A percentile compares a stretch with the other conserved stretches of the same genome.
Conservation (phyloP, 1,139 yeast genomes). For the Protomyces gravidus region DNA sequence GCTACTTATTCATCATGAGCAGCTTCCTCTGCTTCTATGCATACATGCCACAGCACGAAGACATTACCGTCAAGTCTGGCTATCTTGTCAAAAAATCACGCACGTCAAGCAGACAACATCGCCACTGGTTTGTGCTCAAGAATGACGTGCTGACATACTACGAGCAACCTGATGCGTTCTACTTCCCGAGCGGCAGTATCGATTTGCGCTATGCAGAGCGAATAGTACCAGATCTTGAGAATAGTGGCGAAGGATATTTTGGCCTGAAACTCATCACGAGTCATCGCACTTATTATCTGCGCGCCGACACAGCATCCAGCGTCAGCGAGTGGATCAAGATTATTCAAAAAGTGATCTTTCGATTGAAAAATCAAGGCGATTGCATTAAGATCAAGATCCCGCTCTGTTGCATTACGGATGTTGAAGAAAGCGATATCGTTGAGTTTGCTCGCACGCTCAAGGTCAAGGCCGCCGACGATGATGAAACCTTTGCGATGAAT, state of each 20-base stretch:
- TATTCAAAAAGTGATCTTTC: conserved; percentile 70
- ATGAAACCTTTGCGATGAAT: conserved; percentile 54
- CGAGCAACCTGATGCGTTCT: conserved; percentile 66
- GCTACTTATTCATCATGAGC: conserved; percentile 70
- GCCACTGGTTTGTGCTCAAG: conserved; percentile 76
- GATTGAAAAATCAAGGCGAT: conserved; percentile 64
- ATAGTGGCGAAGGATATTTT: conserved; percentile 1
- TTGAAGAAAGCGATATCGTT: conserved; percentile 52
- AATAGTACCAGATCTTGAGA: conserved; percentile 7
- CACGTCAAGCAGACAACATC: conserved; percentile 34
- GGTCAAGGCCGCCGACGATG: conserved; percentile 50
- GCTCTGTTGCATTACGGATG: conserved; percentile 58
- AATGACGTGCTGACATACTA: conserved; percentile 67
- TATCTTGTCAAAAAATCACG: conserved; percentile 41
- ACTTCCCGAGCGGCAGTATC: conserved; percentile 73
- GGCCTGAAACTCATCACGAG: conserved; percentile 47
- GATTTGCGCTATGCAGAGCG: conserved; percentile 60
- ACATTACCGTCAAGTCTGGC: conserved; percentile 53
- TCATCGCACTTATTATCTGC: conserved; percentile 58
- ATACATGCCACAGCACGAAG: conserved; percentile 57
- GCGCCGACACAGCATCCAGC: conserved; percentile 64
- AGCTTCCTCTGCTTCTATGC: conserved; percentile 71
- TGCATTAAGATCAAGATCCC: conserved; percentile 78
- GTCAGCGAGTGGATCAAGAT: conserved; percentile 79
- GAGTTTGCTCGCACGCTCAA: conserved; percentile 51